Percentiles rank a stretch among this genome's conserved stretches.
phyloP scores from a whole-genome alignment of 2,329 filamentous ascomycete species.

The Trichoderma sp. region DNA sequence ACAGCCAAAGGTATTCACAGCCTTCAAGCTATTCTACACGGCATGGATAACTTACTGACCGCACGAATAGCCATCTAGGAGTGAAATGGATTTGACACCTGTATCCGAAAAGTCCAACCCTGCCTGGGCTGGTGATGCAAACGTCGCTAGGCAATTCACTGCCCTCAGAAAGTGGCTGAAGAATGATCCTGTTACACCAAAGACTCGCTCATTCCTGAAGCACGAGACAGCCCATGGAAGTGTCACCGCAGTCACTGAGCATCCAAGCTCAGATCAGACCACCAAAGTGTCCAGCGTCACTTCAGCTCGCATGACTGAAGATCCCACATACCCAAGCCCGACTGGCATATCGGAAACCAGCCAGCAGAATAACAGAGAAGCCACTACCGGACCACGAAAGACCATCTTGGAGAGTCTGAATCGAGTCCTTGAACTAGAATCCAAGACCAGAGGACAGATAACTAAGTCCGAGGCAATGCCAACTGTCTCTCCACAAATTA shows the following conservation, averaged over 20 bases:
- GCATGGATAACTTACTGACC: not conserved
- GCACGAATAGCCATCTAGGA: not conserved
- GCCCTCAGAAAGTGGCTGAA: not conserved
- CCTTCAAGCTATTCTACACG: not conserved
- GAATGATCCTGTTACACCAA: not conserved
- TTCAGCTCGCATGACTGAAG: not conserved
- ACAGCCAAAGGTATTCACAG: not conserved
- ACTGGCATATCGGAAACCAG: conserved; percentile 1
- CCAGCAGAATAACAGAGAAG: not conserved
- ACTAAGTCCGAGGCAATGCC: not conserved
- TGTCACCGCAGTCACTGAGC: not conserved
- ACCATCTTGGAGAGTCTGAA: not conserved
- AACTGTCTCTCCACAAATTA: not conserved
- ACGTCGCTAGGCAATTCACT: not conserved
- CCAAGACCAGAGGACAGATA: not conserved
- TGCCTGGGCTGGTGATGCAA: not conserved
- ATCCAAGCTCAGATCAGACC: not conserved
- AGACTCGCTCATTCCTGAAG: not conserved
- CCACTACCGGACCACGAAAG: not conserved
- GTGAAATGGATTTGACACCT: not conserved
- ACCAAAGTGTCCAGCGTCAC: not conserved
- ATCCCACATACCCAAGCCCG: not conserved
- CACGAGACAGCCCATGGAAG: not conserved
- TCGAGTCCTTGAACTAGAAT: not conserved
- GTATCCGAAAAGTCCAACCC: not conserved